A percentile compares a stretch with the other conserved stretches of the same genome.
Conservation (phyloP, 495 filamentous ascomycete genomes). For the Sabuloglossum arenarium region DNA sequence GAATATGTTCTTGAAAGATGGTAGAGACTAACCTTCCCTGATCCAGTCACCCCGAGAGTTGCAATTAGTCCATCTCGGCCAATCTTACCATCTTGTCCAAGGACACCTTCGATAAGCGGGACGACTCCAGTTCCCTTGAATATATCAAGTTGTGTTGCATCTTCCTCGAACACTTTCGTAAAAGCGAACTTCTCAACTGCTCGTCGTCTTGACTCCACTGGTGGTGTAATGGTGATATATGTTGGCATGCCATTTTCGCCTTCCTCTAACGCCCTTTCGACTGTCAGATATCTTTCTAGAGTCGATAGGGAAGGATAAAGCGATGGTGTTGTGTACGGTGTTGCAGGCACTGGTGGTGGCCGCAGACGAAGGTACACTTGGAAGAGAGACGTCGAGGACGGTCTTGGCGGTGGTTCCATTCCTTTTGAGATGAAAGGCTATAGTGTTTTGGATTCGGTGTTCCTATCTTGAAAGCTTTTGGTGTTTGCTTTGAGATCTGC, state of each 20-base stretch:
- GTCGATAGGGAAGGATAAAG: not conserved
- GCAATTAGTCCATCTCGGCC: slow-evolving; percentile 79
- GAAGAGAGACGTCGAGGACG: slow-evolving; percentile 45
- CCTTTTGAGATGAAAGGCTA: not conserved
- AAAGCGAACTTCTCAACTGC: slow-evolving; percentile 89
- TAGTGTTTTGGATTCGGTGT: not conserved
- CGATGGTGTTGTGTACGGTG: slow-evolving; percentile 7
- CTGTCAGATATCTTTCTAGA: slow-evolving; percentile 51
- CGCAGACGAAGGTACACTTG: slow-evolving; percentile 83
- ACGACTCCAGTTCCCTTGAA: slow-evolving; percentile 68
- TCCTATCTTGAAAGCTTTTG: not conserved
- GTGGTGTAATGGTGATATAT: slow-evolving; percentile 75
- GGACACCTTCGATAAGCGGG: slow-evolving; percentile 53
- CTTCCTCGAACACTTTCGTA: slow-evolving; percentile 80
- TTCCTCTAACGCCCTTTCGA: slow-evolving; percentile 33
- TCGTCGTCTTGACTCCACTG: slow-evolving; percentile 53
- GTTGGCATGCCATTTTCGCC: slow-evolving; percentile 30
- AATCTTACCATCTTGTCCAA: slow-evolving; percentile 43
- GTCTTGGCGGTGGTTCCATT: slow-evolving; percentile 22
- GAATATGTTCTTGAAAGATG: not conserved
- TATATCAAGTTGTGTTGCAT: slow-evolving; percentile 62
- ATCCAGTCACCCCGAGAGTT: slow-evolving; percentile 86
- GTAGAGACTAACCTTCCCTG: slow-evolving; percentile 55
- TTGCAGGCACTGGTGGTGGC: slow-evolving; percentile 24
- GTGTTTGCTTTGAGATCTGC: not conserved